These are phyloP conservation scores for Pythium chondricola DNA, from an alignment of 352 stramenopile genomes.

Conservation along the genomic window DNA sequence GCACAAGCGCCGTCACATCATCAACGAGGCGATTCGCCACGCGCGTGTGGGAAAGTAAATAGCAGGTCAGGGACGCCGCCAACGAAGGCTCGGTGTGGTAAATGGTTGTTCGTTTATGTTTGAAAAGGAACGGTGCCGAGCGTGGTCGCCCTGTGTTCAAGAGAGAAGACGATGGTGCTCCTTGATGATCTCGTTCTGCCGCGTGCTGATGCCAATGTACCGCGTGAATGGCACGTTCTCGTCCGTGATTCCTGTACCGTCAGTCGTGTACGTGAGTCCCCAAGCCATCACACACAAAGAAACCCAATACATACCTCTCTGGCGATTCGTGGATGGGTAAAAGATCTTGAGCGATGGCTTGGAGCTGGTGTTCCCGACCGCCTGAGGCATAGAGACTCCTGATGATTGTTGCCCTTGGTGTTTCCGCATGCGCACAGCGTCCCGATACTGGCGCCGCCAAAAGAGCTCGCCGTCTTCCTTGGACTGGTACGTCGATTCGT, in stretches of 20 bases:
- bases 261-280: background rate
- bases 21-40: conserved; percentile 62
- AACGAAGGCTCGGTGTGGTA: background rate
- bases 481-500: conserved; percentile 21
- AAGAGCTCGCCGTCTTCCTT: conserved; percentile 25
- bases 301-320: conserved; percentile 24
- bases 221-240: conserved; percentile 56
- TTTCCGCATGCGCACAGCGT: conserved; percentile 26
- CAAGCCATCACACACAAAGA: background rate
- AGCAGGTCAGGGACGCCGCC: background rate
- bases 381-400: too few species aligned
- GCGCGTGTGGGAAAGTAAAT: conserved; percentile 24
- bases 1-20: conserved; percentile 63
- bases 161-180: conserved; percentile 67
- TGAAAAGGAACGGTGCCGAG: too few species aligned
- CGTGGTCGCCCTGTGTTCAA: too few species aligned
- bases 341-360: conserved; percentile 70
- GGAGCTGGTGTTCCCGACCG: too few species aligned
- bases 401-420: conserved; percentile 10
- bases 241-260: conserved; percentile 32
- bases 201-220: conserved; percentile 72
- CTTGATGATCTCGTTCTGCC: conserved; percentile 71
- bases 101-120: too few species aligned
- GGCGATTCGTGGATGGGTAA: conserved; percentile 38
- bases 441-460: conserved; percentile 24